phyloP scores from a whole-genome alignment of 495 filamentous ascomycete species.

The Penicillium alfredii region DNA sequence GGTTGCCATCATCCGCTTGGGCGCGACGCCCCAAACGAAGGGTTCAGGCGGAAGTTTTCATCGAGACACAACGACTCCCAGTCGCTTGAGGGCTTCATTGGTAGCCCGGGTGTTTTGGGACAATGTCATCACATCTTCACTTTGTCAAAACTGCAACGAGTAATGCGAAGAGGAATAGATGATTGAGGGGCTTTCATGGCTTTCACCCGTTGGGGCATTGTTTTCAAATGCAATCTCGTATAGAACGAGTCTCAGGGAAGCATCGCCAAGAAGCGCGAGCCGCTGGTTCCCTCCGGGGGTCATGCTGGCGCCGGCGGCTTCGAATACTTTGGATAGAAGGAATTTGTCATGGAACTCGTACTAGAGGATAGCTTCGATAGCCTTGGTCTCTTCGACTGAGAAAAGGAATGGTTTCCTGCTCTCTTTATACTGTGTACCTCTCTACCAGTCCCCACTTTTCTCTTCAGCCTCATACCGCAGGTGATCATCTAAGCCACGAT shows the following conservation, averaged over 20 bases:
- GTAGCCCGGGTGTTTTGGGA: background rate
- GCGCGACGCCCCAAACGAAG: constrained; percentile 1
- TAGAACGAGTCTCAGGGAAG: too few relatives aligned
- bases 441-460: constrained; percentile 1
- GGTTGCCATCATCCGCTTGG: constrained; percentile 2
- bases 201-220: constrained; percentile 3
- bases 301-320: background rate
- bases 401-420: too few relatives aligned
- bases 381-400: background rate
- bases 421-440: background rate
- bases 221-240: constrained; percentile 4
- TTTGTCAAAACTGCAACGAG: background rate
- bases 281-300: constrained; percentile 4
- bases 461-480: constrained; percentile 1
- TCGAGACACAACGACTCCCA: constrained; percentile 1
- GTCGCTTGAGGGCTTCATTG: background rate
- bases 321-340: background rate
- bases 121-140: background rate
- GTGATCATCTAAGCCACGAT: background rate
- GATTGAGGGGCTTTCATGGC: too few relatives aligned
- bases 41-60: constrained; percentile 3
- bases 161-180: too few relatives aligned
- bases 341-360: constrained; percentile 1
- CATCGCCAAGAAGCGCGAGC: constrained; percentile 5
- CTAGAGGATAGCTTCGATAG: background rate